Conservation (phyloP, 768 basidiomycete genomes). For the Steccherinum ochraceum region DNA sequence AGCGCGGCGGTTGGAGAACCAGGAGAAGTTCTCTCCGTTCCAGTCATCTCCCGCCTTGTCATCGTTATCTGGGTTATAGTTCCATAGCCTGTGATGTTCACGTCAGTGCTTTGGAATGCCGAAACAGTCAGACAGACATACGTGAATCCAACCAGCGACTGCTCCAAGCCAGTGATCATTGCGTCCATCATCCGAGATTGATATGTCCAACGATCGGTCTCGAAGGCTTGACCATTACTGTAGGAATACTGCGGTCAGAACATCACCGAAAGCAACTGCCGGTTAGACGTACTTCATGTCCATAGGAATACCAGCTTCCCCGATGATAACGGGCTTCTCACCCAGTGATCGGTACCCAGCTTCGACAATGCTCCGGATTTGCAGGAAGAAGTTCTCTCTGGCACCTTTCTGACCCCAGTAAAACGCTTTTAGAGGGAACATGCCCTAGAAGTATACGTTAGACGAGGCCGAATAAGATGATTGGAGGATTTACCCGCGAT, state of each 20-base stretch:
- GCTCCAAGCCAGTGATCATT: constrained; percentile 77
- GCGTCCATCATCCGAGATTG: constrained; percentile 95
- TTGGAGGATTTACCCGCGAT: constrained; percentile 59
- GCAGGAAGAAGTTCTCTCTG: constrained; percentile 74
- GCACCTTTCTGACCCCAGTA: constrained; percentile 86
- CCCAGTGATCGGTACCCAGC: constrained; percentile 64
- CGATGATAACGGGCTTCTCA: constrained; percentile 79
- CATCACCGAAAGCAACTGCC: constrained; percentile 41
- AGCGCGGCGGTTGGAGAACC: constrained; percentile 68
- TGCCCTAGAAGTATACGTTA: constrained; percentile 49
- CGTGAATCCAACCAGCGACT: constrained; percentile 78
- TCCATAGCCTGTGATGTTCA: constrained; percentile 74
- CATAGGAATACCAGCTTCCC: constrained; percentile 95
- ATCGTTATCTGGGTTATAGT: constrained; percentile 85
- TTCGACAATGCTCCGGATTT: constrained; percentile 75
- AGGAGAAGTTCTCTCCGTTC: constrained; percentile 98
- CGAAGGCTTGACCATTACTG: constrained; percentile 69
- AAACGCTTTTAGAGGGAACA: constrained; percentile 73
- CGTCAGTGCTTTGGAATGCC: too few relatives aligned
- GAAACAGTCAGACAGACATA: constrained; percentile 37
- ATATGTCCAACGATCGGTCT: constrained; percentile 68
- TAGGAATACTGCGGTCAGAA: constrained; percentile 19
- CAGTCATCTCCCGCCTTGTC: constrained; percentile 80
- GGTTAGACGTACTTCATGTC: constrained; percentile 78
- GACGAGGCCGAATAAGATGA: not conserved